Evolutionary conservation across 1,284 basidiomycete genomes (phyloP).

Genomic region (Grifola frondosa): DNA sequence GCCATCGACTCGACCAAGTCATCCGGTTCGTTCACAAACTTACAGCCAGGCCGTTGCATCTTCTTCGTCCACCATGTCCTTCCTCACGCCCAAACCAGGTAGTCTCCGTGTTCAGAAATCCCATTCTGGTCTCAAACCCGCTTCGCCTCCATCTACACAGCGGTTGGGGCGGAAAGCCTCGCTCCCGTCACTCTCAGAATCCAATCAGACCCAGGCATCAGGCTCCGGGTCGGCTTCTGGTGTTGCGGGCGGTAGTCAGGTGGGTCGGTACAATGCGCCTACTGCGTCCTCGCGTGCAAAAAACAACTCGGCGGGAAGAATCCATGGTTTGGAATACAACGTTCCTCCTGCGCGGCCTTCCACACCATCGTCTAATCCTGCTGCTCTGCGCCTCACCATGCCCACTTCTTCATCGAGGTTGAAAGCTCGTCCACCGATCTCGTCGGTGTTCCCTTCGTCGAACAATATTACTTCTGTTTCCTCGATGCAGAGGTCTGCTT

Average conservation of each 20-base stretch:
- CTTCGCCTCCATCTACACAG: slow-evolving; percentile 60
- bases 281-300: slow-evolving; percentile 79
- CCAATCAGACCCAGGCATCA: slow-evolving; percentile 52
- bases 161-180: slow-evolving; percentile 73
- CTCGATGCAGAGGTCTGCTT: slow-evolving; percentile 43
- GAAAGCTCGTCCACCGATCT: slow-evolving; percentile 71
- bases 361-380: slow-evolving; percentile 73
- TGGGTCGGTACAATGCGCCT: slow-evolving; percentile 66
- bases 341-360: slow-evolving; percentile 76
- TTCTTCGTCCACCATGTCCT: slow-evolving; percentile 47
- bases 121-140: slow-evolving; percentile 72
- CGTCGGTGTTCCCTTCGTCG: slow-evolving; percentile 63
- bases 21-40: slow-evolving; percentile 52
- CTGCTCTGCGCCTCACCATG: slow-evolving; percentile 80
- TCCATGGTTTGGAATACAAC: slow-evolving; percentile 56
- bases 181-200: slow-evolving; percentile 68
- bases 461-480: slow-evolving; percentile 32
- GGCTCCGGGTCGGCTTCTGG: slow-evolving; percentile 45
- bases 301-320: slow-evolving; percentile 52
- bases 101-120: slow-evolving; percentile 79
- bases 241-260: slow-evolving; percentile 32
- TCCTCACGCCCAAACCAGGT: slow-evolving; percentile 64
- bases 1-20: slow-evolving; percentile 50
- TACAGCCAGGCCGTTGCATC: slow-evolving; percentile 56
- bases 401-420: slow-evolving; percentile 69